phyloP scores from a whole-genome alignment of 176 grass and related monocot genomes.

The Eleusine coracana region DNA sequence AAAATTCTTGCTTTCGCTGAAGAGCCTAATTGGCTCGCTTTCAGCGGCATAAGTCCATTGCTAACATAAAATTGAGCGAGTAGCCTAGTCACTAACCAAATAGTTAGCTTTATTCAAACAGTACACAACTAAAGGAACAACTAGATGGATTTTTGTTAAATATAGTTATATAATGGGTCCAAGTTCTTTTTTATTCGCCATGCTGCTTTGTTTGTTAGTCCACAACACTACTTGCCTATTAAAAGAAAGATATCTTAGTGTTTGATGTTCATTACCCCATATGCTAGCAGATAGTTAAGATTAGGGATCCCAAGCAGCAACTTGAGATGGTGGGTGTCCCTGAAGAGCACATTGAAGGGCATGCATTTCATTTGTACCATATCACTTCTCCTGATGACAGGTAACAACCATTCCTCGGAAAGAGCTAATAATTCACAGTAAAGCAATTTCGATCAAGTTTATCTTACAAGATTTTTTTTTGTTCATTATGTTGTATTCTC shows the following conservation, averaged over 20 bases:
- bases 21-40: background rate
- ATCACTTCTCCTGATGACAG: constrained; percentile 82
- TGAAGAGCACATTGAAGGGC: constrained; percentile 75
- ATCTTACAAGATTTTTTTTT: background rate
- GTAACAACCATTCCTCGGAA: constrained; percentile 45
- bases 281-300: constrained; percentile 64
- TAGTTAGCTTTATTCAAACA: background rate
- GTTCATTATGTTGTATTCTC: constrained; percentile 20
- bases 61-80: no score
- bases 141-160: background rate
- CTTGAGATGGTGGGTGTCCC: constrained; percentile 96
- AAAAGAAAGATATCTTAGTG: background rate
- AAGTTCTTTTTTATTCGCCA: background rate
- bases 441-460: background rate
- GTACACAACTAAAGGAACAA: constrained; percentile 12
- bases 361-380: constrained; percentile 93
- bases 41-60: no score
- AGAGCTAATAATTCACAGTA: background rate
- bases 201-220: background rate
- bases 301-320: constrained; percentile 76
- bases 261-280: constrained; percentile 18
- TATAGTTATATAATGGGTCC: background rate
- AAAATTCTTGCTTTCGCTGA: background rate
- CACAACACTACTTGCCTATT: background rate
- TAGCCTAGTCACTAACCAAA: background rate